Evolutionary conservation across 306 rosid genomes (phyloP).

Genomic region (Betula pendula): DNA sequence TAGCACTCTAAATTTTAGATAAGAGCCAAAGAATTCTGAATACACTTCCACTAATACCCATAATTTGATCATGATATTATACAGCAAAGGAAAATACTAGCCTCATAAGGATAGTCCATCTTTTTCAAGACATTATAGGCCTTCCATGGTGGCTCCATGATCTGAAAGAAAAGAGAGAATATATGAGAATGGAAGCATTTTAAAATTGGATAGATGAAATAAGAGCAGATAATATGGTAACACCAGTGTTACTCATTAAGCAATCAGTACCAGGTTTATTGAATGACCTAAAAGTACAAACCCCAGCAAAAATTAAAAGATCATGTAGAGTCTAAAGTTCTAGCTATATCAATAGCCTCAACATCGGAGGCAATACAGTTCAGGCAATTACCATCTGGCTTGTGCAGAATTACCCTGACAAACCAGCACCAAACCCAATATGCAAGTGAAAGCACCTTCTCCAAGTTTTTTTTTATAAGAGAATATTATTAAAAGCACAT

Average conservation of each 20-base stretch:
- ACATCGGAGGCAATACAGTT: not conserved
- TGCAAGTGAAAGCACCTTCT: not conserved
- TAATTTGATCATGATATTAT: not conserved
- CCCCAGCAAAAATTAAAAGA: not conserved
- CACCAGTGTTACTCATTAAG: not conserved
- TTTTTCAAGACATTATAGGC: slow-evolving; percentile 77
- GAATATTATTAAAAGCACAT: too few species aligned
- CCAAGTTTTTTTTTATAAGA: too few species aligned
- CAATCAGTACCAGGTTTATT: not conserved
- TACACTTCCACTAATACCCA: slow-evolving; percentile 7
- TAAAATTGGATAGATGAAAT: slow-evolving; percentile 20
- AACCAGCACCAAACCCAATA: not conserved
- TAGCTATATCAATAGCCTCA: not conserved
- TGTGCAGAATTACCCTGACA: not conserved
- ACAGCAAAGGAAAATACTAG: slow-evolving; percentile 27
- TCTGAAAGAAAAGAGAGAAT: slow-evolving; percentile 51
- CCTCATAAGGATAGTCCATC: slow-evolving; percentile 97
- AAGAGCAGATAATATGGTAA: slow-evolving; percentile 10
- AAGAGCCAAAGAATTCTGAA: not conserved
- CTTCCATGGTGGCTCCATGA: slow-evolving; percentile 96
- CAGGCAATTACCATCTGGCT: not conserved
- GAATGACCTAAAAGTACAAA: not conserved
- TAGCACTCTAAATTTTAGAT: not conserved
- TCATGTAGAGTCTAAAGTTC: not conserved
- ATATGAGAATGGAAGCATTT: slow-evolving; percentile 20